Conservation (phyloP, 768 basidiomycete species). For the Lentinula sp. region DNA sequence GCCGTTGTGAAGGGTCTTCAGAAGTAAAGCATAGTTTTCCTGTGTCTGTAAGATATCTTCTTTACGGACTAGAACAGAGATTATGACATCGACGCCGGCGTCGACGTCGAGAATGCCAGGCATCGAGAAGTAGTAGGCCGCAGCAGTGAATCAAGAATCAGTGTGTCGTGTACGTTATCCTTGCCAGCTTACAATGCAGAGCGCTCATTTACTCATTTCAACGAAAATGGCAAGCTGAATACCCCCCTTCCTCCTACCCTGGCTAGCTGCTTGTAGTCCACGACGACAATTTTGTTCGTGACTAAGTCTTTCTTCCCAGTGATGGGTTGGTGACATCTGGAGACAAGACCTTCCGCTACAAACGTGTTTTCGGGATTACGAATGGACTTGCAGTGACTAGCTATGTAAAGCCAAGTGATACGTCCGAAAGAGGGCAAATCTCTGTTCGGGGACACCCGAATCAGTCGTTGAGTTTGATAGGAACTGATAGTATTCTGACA, state of each 20-base stretch:
- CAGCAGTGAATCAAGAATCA: too few species aligned
- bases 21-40: constrained; percentile 59
- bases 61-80: constrained; percentile 51
- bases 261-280: too few species aligned
- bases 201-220: background rate
- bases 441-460: too few species aligned
- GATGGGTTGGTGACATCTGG: background rate
- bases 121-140: background rate
- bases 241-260: too few species aligned
- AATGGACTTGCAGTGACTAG: too few species aligned
- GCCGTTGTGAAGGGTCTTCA: constrained; percentile 51
- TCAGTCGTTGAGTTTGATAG: too few species aligned
- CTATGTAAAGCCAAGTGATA: too few species aligned
- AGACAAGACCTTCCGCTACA: background rate
- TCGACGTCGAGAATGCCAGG: background rate
- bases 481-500: too few species aligned
- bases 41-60: constrained; percentile 59
- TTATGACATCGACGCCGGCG: constrained; percentile 60
- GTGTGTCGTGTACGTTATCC: background rate
- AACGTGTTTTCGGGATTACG: background rate
- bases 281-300: too few species aligned
- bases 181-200: background rate
- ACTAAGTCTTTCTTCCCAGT: too few species aligned
- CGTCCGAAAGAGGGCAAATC: too few species aligned
- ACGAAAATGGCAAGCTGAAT: too few species aligned